A percentile compares a stretch with the other conserved stretches of the same genome.
phyloP scores from a whole-genome alignment of 371 early-diverging fungal genomes.

The Mucor plumbeus region DNA sequence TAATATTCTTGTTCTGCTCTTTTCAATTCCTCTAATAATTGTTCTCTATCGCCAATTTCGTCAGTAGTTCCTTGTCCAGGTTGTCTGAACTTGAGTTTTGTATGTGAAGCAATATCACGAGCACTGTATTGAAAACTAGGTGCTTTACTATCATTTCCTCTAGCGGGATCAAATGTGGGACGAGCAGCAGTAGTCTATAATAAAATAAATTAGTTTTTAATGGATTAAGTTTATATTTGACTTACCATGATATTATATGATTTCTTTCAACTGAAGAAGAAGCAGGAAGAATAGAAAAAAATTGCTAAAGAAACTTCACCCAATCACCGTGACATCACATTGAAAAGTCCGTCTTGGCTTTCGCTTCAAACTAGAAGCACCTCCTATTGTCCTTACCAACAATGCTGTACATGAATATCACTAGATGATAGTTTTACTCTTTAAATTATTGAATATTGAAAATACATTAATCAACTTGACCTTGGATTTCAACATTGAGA shows the following conservation, averaged over 20 bases:
- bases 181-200: conserved; percentile 75
- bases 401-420: no score
- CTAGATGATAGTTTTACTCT: no score
- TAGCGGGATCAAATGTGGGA: conserved; percentile 86
- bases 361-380: no score
- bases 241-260: not conserved
- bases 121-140: conserved; percentile 77
- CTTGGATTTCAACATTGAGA: no score
- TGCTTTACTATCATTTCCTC: conserved; percentile 76
- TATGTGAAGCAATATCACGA: conserved; percentile 86
- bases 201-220: not conserved
- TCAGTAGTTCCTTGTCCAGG: conserved; percentile 80
- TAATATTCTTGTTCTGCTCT: conserved; percentile 73
- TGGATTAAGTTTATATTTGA: not conserved
- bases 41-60: conserved; percentile 66
- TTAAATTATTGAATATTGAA: no score
- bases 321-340: no score
- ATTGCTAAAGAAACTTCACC: no score
- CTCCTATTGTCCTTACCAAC: no score
- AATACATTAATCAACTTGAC: no score
- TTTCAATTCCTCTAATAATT: conserved; percentile 70
- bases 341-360: no score
- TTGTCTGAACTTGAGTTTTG: conserved; percentile 87
- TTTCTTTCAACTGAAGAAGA: not conserved
- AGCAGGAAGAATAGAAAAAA: conserved; percentile 3